phyloP scores from a whole-genome alignment of 257 asterid species.

The Fraxinus americana region DNA sequence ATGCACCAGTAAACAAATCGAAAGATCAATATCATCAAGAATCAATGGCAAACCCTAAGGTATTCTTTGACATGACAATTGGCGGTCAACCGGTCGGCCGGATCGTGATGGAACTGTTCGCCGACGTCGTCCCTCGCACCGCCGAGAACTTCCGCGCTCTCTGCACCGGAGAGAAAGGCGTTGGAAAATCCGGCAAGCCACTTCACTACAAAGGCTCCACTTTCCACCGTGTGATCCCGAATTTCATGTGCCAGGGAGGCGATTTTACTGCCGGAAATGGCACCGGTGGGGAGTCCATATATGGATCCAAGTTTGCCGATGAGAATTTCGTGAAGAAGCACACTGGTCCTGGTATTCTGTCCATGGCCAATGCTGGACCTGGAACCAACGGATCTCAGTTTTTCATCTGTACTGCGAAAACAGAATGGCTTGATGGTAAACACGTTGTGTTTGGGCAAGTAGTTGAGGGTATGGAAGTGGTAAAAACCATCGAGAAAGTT shows the following conservation, averaged over 20 bases:
- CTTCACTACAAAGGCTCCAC: slow-evolving; percentile 72
- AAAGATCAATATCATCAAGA: neutral
- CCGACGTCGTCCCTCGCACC: slow-evolving; percentile 58
- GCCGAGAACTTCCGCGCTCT: slow-evolving; percentile 74
- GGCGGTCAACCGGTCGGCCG: slow-evolving; percentile 64
- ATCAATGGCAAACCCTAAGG: slow-evolving; percentile 62
- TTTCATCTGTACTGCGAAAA: slow-evolving; percentile 66
- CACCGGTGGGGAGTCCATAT: slow-evolving; percentile 75
- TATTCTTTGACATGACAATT: slow-evolving; percentile 66
- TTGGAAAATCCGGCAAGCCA: slow-evolving; percentile 61
- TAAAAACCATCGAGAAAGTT: slow-evolving; percentile 66
- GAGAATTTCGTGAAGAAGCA: slow-evolving; percentile 73
- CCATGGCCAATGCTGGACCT: slow-evolving; percentile 82
- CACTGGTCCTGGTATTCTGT: slow-evolving; percentile 60
- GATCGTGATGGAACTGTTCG: slow-evolving; percentile 64
- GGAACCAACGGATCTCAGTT: slow-evolving; percentile 74
- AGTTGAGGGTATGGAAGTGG: slow-evolving; percentile 52
- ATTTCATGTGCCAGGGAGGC: slow-evolving; percentile 83
- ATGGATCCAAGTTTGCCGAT: slow-evolving; percentile 60
- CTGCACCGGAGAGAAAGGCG: slow-evolving; percentile 76
- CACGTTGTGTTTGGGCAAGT: slow-evolving; percentile 82
- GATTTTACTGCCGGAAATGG: slow-evolving; percentile 83
- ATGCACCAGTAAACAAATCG: slow-evolving; percentile 21
- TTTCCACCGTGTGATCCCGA: slow-evolving; percentile 81
- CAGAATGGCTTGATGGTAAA: slow-evolving; percentile 74